A percentile compares a stretch with the other conserved stretches of the same genome.
Conservation (phyloP, 306 rosid genomes). For the Pyrus pyrifolia region DNA sequence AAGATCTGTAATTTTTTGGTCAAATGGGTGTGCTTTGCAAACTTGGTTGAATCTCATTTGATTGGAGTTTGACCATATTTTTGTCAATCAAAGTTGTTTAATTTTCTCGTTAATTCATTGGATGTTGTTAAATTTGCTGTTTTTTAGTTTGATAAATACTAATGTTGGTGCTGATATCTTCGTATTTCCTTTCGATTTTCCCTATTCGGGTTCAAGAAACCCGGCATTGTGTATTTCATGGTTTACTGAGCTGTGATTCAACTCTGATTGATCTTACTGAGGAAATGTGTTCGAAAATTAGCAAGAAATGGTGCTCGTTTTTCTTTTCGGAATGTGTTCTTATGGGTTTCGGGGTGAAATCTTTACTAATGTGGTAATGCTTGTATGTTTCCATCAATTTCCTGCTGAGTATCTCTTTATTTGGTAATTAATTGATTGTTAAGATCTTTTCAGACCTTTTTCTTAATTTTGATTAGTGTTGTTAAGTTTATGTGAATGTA, state of each 20-base stretch:
- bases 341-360: not conserved
- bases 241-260: not conserved
- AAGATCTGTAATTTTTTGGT: conserved; percentile 25
- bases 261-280: not conserved
- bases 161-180: not conserved
- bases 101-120: not conserved
- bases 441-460: not conserved
- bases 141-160: conserved; percentile 17
- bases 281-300: not conserved
- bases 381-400: not conserved
- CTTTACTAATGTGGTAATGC: not conserved
- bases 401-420: not conserved
- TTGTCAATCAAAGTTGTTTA: not conserved
- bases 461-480: not conserved
- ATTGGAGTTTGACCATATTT: conserved; percentile 9
- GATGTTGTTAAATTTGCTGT: conserved; percentile 27
- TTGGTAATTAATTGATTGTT: not conserved
- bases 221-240: conserved; percentile 1
- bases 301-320: not conserved
- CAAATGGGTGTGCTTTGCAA: conserved; percentile 18
- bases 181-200: not conserved
- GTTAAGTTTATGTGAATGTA: not conserved
- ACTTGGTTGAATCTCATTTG: conserved; percentile 4
- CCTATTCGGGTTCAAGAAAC: not conserved
- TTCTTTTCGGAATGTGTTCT: not conserved